Percentiles rank a stretch among this genome's conserved stretches.
These are phyloP conservation scores for Neonectria hederae DNA, from an alignment of 2,329 filamentous ascomycete genomes.

Conservation along the genomic window DNA sequence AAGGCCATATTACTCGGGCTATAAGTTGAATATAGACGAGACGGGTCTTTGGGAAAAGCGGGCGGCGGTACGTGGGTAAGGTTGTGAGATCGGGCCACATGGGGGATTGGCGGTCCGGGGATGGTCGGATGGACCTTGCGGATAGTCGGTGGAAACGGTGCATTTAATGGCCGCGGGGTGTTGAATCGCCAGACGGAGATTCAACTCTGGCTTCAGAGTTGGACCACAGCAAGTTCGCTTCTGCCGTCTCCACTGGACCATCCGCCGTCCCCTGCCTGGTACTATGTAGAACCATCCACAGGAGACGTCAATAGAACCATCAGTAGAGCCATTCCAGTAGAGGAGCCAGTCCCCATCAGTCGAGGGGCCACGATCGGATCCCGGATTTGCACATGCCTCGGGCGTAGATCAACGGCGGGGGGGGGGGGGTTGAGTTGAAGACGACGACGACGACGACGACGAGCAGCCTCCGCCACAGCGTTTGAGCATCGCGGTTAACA, in stretches of 20 bases:
- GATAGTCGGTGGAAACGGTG: slow-evolving; percentile 1
- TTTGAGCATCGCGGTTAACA: slow-evolving; percentile 17
- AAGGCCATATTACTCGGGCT: slow-evolving; percentile 12
- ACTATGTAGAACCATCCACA: not conserved
- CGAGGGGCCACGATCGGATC: slow-evolving; percentile 1
- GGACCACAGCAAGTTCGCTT: slow-evolving; percentile 15
- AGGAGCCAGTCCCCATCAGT: not conserved
- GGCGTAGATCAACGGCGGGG: slow-evolving; percentile 10
- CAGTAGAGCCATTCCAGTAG: not conserved
- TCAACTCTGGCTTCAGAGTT: slow-evolving; percentile 19
- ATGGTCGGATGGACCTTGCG: not conserved
- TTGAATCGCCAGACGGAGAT: slow-evolving; percentile 7
- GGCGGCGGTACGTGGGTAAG: slow-evolving; percentile 6
- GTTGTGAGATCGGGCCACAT: slow-evolving; percentile 12
- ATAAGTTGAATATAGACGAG: slow-evolving; percentile 25
- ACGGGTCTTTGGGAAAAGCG: slow-evolving; percentile 7
- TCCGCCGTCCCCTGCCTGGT: not conserved
- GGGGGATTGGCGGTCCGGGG: slow-evolving; percentile 7
- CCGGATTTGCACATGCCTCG: slow-evolving; percentile 7
- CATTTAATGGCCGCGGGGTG: slow-evolving; percentile 6
- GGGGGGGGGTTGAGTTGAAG: not conserved
- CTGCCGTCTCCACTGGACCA: not conserved
- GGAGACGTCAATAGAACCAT: not conserved
- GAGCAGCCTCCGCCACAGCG: slow-evolving; percentile 2
- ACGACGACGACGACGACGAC: not conserved